These are phyloP conservation scores for Rugonectria rugulosa DNA, from an alignment of 2,329 filamentous ascomycete species.

Conservation along the genomic window DNA sequence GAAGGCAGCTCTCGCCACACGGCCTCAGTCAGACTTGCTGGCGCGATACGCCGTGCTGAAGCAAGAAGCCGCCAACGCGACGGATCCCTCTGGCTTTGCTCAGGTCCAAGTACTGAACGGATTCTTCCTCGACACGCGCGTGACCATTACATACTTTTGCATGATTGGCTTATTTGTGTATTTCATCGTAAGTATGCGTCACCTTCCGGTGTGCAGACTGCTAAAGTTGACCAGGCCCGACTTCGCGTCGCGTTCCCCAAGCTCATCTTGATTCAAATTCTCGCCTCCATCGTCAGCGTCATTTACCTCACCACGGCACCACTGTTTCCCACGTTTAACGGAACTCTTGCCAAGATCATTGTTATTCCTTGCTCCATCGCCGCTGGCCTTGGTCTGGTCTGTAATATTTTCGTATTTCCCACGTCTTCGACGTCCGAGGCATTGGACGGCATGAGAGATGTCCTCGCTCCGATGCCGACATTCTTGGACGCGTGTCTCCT, in stretches of 20 bases:
- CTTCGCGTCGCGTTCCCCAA: conserved; percentile 55
- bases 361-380: conserved; percentile 52
- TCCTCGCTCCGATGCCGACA: conserved; percentile 4
- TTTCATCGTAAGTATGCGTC: not conserved
- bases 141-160: not conserved
- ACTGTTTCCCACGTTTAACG: conserved; percentile 49
- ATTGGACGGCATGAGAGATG: conserved; percentile 33
- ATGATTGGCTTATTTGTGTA: not conserved
- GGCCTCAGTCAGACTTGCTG: conserved; percentile 20
- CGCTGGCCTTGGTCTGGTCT: conserved; percentile 53
- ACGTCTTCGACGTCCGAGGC: conserved; percentile 56
- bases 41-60: conserved; percentile 20
- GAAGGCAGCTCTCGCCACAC: conserved; percentile 30
- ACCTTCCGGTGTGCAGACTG: too few relatives aligned
- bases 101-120: conserved; percentile 25
- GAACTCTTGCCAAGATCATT: conserved; percentile 39
- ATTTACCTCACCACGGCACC: conserved; percentile 55
- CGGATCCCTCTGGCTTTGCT: conserved; percentile 20
- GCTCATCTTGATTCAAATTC: conserved; percentile 52
- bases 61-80: conserved; percentile 26
- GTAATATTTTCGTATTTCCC: conserved; percentile 56
- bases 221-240: conserved; percentile 46
- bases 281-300: conserved; percentile 56
- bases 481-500: conserved; percentile 11
- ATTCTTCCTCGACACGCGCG: conserved; percentile 24